phyloP scores from a whole-genome alignment of 768 basidiomycete species.

The Auricularia heimuer region DNA sequence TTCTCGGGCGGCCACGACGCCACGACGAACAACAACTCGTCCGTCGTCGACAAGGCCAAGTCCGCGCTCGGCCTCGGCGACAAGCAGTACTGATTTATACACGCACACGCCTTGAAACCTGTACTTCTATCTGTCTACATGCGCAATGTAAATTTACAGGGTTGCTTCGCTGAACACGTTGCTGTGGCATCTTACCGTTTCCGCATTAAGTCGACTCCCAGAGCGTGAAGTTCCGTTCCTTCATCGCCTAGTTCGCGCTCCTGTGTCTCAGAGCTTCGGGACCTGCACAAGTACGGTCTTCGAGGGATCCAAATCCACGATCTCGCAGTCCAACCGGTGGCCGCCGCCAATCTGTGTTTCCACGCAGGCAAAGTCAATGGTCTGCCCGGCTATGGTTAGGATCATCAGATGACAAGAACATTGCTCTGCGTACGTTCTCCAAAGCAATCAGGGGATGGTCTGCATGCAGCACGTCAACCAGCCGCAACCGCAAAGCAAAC shows the following conservation, averaged over 20 bases:
- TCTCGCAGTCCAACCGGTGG: constrained; percentile 73
- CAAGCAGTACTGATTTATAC: constrained; percentile 10
- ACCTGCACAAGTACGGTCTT: constrained; percentile 21
- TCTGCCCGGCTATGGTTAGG: constrained; percentile 27
- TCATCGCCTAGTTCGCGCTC: neutral
- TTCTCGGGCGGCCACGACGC: constrained; percentile 40
- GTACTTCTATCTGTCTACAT: neutral
- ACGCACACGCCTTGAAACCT: neutral
- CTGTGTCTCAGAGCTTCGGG: constrained; percentile 9
- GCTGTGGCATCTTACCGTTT: no score
- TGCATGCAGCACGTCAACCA: constrained; percentile 19
- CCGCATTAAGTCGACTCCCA: no score
- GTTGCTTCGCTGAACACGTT: no score
- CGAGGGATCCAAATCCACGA: constrained; percentile 41
- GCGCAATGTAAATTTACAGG: neutral
- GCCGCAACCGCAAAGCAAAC: neutral
- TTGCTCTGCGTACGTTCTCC: constrained; percentile 40
- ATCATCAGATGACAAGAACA: neutral
- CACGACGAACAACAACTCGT: constrained; percentile 21
- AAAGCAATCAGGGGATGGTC: constrained; percentile 91
- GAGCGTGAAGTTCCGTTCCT: no score
- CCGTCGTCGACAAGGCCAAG: constrained; percentile 41
- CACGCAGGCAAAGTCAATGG: constrained; percentile 77
- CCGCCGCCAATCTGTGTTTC: constrained; percentile 90
- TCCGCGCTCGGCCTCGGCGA: constrained; percentile 37